These are phyloP conservation scores for Claviceps sp. DNA, from an alignment of 2,329 filamentous ascomycete species.

Conservation along the genomic window DNA sequence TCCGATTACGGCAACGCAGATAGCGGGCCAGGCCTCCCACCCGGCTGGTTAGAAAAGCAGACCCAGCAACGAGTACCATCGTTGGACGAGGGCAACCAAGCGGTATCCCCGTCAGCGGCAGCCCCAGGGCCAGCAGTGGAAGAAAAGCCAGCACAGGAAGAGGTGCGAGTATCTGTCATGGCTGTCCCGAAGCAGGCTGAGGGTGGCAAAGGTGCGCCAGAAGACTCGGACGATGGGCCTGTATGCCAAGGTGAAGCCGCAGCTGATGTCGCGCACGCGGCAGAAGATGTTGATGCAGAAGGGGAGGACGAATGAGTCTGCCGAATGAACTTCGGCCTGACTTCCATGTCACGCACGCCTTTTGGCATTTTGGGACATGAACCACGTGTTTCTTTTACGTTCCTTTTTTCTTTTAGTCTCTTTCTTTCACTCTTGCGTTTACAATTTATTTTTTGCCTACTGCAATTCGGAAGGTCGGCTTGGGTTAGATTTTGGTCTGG, in stretches of 20 bases:
- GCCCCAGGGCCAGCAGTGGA: constrained; percentile 7
- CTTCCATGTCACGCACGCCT: background rate
- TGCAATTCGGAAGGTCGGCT: too few relatives aligned
- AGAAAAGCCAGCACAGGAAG: constrained; percentile 18
- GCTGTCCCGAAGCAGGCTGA: constrained; percentile 9
- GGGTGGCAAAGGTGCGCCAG: constrained; percentile 8
- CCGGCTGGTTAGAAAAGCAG: constrained; percentile 33
- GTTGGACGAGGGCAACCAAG: constrained; percentile 8
- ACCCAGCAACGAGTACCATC: constrained; percentile 8
- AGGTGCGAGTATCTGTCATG: constrained; percentile 19
- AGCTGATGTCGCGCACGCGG: background rate
- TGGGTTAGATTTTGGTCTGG: too few relatives aligned
- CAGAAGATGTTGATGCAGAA: background rate
- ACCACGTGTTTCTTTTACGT: background rate
- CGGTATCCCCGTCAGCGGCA: background rate
- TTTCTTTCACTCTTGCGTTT: background rate
- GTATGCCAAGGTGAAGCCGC: constrained; percentile 3
- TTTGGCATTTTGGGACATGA: background rate
- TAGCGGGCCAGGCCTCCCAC: constrained; percentile 50
- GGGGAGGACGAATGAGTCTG: background rate
- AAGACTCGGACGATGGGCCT: background rate
- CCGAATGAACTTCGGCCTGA: background rate
- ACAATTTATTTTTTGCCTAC: background rate
- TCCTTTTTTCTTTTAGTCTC: background rate
- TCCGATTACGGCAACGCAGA: constrained; percentile 54